These are phyloP conservation scores for Leptographium wingfieldii DNA, from an alignment of 2,329 filamentous ascomycete genomes.

Conservation along the genomic window DNA sequence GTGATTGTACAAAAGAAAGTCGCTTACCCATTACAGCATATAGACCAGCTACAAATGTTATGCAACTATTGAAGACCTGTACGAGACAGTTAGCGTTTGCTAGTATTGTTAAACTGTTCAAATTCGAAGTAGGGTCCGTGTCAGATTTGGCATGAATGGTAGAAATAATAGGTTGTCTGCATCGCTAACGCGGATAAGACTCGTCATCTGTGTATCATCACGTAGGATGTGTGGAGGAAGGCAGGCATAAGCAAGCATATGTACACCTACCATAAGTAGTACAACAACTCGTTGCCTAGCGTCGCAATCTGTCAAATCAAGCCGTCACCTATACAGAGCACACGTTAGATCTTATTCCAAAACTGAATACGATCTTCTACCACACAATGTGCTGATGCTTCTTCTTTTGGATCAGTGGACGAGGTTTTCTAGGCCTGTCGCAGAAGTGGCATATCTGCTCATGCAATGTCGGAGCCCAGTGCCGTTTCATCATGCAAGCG, in stretches of 20 bases:
- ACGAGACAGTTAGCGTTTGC: background rate
- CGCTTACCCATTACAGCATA: background rate
- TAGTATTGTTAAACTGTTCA: background rate
- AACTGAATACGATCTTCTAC: background rate
- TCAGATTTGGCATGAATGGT: constrained; percentile 57
- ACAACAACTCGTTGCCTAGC: background rate
- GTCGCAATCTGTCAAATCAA: background rate
- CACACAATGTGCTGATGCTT: background rate
- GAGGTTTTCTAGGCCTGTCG: constrained; percentile 99
- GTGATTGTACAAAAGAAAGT: background rate
- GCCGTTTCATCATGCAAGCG: constrained; percentile 68
- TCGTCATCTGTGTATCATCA: constrained; percentile 57
- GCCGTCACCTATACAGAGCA: background rate
- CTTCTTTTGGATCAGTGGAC: constrained; percentile 66
- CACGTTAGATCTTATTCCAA: background rate
- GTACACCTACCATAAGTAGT: background rate
- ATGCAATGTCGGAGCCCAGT: constrained; percentile 87
- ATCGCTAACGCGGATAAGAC: constrained; percentile 63
- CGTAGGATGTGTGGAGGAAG: constrained; percentile 18
- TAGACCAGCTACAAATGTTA: background rate
- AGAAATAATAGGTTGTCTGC: constrained; percentile 52
- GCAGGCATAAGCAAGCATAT: constrained; percentile 7
- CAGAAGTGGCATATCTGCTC: constrained; percentile 82
- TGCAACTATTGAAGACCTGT: background rate
- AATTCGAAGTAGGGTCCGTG: background rate